Conservation (phyloP, 148 eudicot genomes). For the Amaranthus hypochondriacus region DNA sequence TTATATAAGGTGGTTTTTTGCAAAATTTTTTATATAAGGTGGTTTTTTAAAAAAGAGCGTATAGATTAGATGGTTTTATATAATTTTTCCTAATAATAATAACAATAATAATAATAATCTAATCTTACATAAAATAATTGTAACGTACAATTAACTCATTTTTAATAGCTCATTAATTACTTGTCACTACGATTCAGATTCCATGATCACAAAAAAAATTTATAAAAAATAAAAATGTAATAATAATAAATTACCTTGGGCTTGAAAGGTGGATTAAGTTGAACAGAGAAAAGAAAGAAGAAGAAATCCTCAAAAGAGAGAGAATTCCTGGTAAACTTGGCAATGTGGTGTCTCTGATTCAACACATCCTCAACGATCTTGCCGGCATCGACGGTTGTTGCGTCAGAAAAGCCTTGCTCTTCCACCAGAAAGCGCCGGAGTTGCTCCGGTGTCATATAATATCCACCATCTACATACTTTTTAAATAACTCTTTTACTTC, state of each 20-base stretch:
- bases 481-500: constrained; percentile 54
- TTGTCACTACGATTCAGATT: too few species aligned
- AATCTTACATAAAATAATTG: neutral
- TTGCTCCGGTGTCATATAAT: constrained; percentile 58
- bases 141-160: neutral
- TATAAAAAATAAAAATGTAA: neutral
- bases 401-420: constrained; percentile 37
- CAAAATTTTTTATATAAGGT: too few species aligned
- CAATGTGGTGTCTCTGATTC: constrained; percentile 45
- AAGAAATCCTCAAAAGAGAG: constrained; percentile 78
- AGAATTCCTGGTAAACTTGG: constrained; percentile 40
- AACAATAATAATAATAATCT: neutral
- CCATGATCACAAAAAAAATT: too few species aligned
- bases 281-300: constrained; percentile 49
- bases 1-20: too few species aligned
- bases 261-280: constrained; percentile 60
- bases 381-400: constrained; percentile 31
- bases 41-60: too few species aligned
- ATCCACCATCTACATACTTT: constrained; percentile 39
- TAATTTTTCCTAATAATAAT: too few species aligned
- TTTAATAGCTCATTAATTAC: too few species aligned
- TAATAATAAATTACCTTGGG: constrained; percentile 37
- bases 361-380: constrained; percentile 43
- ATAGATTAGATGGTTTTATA: too few species aligned
- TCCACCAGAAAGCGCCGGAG: constrained; percentile 50